Percentiles rank a stretch among this genome's conserved stretches.
These are phyloP conservation scores for Pulveroboletus sp. DNA, from an alignment of 768 basidiomycete genomes.

Conservation along the genomic window DNA sequence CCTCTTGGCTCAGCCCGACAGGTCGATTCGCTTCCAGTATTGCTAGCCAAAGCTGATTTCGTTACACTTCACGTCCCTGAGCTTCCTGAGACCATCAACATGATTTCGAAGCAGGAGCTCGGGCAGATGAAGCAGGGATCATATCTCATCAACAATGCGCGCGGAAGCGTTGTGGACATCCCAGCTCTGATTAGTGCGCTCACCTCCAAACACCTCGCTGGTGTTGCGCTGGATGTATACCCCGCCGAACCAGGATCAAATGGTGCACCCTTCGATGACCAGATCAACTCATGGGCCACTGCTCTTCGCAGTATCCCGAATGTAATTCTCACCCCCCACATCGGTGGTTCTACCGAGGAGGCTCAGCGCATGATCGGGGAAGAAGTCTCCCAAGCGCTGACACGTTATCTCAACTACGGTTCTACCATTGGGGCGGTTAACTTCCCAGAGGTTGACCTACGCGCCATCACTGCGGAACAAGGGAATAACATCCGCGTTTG, in stretches of 20 bases:
- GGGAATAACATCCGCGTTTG: conserved; percentile 83
- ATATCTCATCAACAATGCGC: conserved; percentile 97
- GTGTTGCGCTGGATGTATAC: conserved; percentile 89
- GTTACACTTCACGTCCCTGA: conserved; percentile 97
- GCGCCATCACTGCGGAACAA: conserved; percentile 85
- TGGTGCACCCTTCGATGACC: conserved; percentile 85
- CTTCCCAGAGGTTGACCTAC: conserved; percentile 97
- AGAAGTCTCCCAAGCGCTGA: conserved; percentile 83
- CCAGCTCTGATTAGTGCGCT: conserved; percentile 82
- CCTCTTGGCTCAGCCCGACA: conserved; percentile 93
- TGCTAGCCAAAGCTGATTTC: conserved; percentile 84
- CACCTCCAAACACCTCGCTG: conserved; percentile 84
- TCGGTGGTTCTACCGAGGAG: conserved; percentile 98
- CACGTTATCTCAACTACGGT: conserved; percentile 90
- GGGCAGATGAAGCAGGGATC: conserved; percentile 92
- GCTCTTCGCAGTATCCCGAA: conserved; percentile 77
- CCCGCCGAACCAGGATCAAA: conserved; percentile 92
- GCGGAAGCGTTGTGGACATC: conserved; percentile 94
- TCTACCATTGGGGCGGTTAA: conserved; percentile 92
- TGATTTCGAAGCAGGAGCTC: conserved; percentile 80
- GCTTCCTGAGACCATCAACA: conserved; percentile 90
- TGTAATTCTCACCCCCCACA: conserved; percentile 96
- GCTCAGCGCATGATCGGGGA: conserved; percentile 97
- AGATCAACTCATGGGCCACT: conserved; percentile 82
- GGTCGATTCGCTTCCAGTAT: conserved; percentile 70